Percentiles rank a stretch among this genome's conserved stretches.
These are phyloP conservation scores for Tilletia walkeri DNA, from an alignment of 1,284 basidiomycete species.

Conservation along the genomic window DNA sequence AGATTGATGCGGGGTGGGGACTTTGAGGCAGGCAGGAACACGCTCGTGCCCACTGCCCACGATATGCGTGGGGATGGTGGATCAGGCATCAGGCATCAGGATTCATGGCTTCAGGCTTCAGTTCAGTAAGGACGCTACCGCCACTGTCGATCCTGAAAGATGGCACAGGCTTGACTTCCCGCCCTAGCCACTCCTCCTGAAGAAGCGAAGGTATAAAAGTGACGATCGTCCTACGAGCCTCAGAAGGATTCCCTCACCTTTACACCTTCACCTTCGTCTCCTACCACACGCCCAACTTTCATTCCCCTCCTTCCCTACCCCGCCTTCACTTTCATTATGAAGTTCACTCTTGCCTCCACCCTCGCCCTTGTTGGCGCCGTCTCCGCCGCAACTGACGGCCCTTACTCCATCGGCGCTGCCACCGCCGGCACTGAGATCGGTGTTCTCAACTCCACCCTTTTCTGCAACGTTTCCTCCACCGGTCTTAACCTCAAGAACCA, in stretches of 20 bases:
- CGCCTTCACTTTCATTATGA: not conserved
- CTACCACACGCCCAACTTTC: not conserved
- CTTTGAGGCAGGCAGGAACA: too few relatives aligned
- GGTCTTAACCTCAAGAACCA: constrained; percentile 18
- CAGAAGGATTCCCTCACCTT: not conserved
- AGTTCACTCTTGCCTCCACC: constrained; percentile 12
- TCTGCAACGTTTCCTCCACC: constrained; percentile 14
- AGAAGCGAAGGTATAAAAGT: constrained; percentile 2
- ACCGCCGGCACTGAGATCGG: constrained; percentile 10
- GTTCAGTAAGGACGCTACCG: too few relatives aligned
- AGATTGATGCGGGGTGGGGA: too few relatives aligned
- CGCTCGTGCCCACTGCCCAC: too few relatives aligned
- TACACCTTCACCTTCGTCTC: not conserved
- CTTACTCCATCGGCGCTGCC: constrained; percentile 13
- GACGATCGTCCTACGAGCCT: not conserved
- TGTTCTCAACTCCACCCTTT: constrained; percentile 13
- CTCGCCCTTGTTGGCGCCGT: constrained; percentile 11
- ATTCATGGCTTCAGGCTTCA: too few relatives aligned
- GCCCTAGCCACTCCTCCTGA: too few relatives aligned
- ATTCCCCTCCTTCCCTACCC: not conserved
- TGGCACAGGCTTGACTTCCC: too few relatives aligned
- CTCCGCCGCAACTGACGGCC: constrained; percentile 3
- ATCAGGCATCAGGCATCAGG: too few relatives aligned
- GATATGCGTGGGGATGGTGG: too few relatives aligned
- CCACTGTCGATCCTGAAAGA: too few relatives aligned